Evolutionary conservation across 192 early-diverging fungal species (phyloP), one percentile per base, ranked within the genome.

Genomic region (Coemansia asiatica): DNA sequence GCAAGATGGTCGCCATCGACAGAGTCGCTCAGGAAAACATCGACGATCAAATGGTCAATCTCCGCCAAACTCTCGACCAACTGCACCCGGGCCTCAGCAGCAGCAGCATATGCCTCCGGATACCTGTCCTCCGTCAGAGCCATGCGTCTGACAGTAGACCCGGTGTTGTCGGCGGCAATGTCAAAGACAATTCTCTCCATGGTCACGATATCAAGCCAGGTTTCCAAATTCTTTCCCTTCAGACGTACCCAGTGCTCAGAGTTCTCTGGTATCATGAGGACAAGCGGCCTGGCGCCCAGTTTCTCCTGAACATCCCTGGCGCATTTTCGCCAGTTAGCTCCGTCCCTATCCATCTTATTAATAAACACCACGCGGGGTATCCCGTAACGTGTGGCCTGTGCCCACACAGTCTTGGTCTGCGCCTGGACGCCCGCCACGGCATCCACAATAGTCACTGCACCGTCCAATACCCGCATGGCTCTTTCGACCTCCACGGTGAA

Each of bases 311-410:
- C 85, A 18, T 89, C 88, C 12, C 28, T 38, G 1, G 73, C 51
- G 31, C 66, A 68, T 16, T 49, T 63, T 7, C 38, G 25, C 68
- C 63, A 84, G 50, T 51, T 51, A 0, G 79, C 78, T 3, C 92
- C 91, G 4, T 94, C 96, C 3, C 96, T 82, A 68, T 98, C 96
- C 90, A 98, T 91, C 67, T 98, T 98, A 83, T 98, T 98, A n/a
- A 97, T 86, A 84, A 92, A 94, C 1, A 89, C 87, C 18, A 98
- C 81, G 0, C 94, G 86, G 2, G 96, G 94, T 0, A 96, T 85
- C 0, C 72, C 64, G 63, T 96, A 95, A 13, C 89, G 76, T 61
- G 87, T 85, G 54, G 95, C 93, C 73, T 98, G 96, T 22, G 74
- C 58, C 94, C 94, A 95, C 27, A 96, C 96, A 0, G 90, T 94